Percentiles rank a stretch among this genome's conserved stretches.
Conservation (phyloP, 192 early-diverging fungal species). For the Lobosporangium transversale region DNA sequence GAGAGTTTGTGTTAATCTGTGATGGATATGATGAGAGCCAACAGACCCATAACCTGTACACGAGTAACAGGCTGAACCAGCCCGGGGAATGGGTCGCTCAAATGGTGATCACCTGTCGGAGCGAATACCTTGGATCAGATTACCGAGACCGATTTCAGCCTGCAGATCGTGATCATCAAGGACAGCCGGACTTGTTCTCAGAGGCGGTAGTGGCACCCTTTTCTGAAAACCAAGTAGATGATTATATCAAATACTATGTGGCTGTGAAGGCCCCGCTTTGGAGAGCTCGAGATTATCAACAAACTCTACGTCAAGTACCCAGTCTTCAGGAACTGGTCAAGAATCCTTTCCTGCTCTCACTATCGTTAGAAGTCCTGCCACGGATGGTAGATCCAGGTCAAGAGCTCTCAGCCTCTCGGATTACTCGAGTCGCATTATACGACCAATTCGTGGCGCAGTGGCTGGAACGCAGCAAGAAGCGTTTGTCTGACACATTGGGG, state of each 20-base stretch:
- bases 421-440: conserved; percentile 15
- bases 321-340: background rate
- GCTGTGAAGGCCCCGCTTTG: background rate
- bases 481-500: background rate
- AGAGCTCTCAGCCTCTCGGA: background rate
- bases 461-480: conserved; percentile 4
- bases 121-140: too few relatives aligned
- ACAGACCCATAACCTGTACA: conserved; percentile 2
- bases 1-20: conserved; percentile 10
- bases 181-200: background rate
- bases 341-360: conserved; percentile 1
- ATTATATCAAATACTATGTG: conserved; percentile 1
- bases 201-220: conserved; percentile 2
- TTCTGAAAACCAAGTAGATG: background rate
- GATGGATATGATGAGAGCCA: too few relatives aligned
- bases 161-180: background rate
- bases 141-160: too few relatives aligned
- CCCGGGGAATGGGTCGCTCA: background rate
- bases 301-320: background rate
- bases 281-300: background rate
- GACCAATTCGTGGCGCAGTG: conserved; percentile 19
- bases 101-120: conserved; percentile 8
- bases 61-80: background rate
- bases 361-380: too few relatives aligned
- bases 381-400: background rate